Evolutionary conservation across 2,329 filamentous ascomycete species (phyloP).

Genomic region (Ophiostoma populinum): DNA sequence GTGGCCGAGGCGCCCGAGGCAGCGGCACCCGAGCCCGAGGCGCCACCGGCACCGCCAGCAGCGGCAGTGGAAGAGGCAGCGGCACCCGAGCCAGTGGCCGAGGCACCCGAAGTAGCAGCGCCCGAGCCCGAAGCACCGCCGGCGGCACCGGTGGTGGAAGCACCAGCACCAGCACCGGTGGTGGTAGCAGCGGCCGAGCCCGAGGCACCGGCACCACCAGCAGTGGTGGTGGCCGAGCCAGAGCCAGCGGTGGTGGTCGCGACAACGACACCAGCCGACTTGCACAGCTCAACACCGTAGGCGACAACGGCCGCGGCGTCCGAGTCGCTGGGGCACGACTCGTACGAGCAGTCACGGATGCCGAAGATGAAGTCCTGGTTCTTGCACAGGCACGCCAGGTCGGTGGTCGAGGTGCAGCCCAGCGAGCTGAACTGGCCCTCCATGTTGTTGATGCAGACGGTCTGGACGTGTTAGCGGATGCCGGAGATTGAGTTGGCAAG

Average conservation of each 20-base stretch:
- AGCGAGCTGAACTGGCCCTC: conserved; percentile 25
- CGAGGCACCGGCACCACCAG: background rate
- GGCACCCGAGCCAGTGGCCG: conserved; percentile 7
- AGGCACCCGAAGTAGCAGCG: conserved; percentile 2
- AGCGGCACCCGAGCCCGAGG: conserved; percentile 13
- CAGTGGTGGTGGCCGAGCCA: too few relatives aligned
- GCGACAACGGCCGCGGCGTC: conserved; percentile 21
- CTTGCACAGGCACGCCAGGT: conserved; percentile 29
- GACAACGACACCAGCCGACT: conserved; percentile 19
- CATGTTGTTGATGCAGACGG: conserved; percentile 34
- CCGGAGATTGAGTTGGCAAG: background rate
- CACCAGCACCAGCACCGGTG: conserved; percentile 8
- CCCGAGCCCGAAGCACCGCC: conserved; percentile 2
- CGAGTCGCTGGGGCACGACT: conserved; percentile 21
- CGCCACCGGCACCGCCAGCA: conserved; percentile 2
- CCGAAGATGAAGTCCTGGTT: conserved; percentile 30
- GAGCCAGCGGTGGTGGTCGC: conserved; percentile 18
- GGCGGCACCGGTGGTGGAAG: conserved; percentile 10
- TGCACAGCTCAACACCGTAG: conserved; percentile 24
- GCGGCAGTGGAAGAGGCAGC: conserved; percentile 1
- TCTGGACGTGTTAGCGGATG: conserved; percentile 17
- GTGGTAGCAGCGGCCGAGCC: background rate
- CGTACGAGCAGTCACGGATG: conserved; percentile 31
- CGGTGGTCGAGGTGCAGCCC: conserved; percentile 23
- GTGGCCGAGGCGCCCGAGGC: conserved; percentile 7